These are phyloP conservation scores for Pichia nanzhaoensis DNA, from an alignment of 805 yeast genomes.

Conservation along the genomic window DNA sequence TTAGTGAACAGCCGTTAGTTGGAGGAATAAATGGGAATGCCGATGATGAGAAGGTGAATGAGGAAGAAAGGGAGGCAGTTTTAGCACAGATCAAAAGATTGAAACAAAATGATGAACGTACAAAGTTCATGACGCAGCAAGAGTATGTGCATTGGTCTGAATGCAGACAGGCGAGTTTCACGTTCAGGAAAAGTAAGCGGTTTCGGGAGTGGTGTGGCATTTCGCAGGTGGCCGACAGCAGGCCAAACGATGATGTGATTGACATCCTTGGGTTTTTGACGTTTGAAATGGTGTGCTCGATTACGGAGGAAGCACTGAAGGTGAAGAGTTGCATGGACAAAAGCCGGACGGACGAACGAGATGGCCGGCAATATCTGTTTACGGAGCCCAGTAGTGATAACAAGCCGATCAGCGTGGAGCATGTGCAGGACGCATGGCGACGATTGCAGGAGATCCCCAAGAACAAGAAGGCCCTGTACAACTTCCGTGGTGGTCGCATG, in stretches of 20 bases:
- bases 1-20: conserved; percentile 79
- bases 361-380: conserved; percentile 55
- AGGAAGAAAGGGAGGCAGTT: conserved; percentile 85
- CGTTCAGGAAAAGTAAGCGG: conserved; percentile 88
- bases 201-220: conserved; percentile 97
- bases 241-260: conserved; percentile 93
- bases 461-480: conserved; percentile 56
- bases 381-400: conserved; percentile 86
- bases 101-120: conserved; percentile 90
- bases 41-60: conserved; percentile 56
- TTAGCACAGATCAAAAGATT: conserved; percentile 81
- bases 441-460: conserved; percentile 54
- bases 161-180: conserved; percentile 95
- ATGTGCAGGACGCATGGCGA: conserved; percentile 87
- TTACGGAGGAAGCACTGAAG: conserved; percentile 85
- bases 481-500: conserved; percentile 65
- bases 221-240: conserved; percentile 71
- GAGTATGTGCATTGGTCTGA: conserved; percentile 99
- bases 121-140: conserved; percentile 88
- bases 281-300: conserved; percentile 90
- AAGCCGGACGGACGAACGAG: conserved; percentile 25
- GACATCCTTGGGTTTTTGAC: conserved; percentile 94
- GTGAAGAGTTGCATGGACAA: conserved; percentile 53
- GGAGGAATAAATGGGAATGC: conserved; percentile 36
- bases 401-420: conserved; percentile 70